Percentiles rank a stretch among this genome's conserved stretches.
Evolutionary conservation across 345 rosid genomes (phyloP).

Genomic region (Sapria himalayana): DNA sequence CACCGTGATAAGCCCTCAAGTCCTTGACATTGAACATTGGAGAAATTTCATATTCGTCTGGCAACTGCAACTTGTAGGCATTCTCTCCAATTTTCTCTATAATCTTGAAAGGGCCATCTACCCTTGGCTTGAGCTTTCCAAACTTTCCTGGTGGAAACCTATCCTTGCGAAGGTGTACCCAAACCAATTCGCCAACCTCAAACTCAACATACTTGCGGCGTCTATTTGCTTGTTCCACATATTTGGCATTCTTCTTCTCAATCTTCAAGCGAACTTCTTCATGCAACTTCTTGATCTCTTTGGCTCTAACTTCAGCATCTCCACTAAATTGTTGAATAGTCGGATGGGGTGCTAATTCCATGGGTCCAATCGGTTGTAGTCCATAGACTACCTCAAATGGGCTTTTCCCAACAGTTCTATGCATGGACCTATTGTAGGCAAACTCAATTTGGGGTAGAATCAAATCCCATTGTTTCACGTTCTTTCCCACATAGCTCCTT

Average conservation of each 20-base stretch:
- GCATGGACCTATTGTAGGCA: not conserved
- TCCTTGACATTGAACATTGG: no score
- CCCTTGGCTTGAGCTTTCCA: not conserved
- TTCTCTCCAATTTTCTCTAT: not conserved
- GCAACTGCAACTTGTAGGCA: not conserved
- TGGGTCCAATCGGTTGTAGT: not conserved
- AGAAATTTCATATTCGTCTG: no score
- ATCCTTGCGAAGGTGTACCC: not conserved
- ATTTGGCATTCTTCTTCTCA: not conserved
- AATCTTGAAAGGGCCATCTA: not conserved
- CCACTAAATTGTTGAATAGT: not conserved
- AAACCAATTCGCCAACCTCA: not conserved
- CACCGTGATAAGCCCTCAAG: no score
- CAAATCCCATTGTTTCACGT: conserved; percentile 1
- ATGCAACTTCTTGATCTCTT: not conserved
- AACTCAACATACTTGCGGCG: not conserved
- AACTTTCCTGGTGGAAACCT: not conserved
- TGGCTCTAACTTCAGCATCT: not conserved
- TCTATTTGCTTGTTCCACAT: not conserved
- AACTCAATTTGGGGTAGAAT: not conserved
- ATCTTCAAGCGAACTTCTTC: not conserved
- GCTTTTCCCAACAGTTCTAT: not conserved
- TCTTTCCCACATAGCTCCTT: not conserved
- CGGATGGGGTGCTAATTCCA: not conserved
- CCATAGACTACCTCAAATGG: conserved; percentile 1